Percentiles rank a stretch among this genome's conserved stretches.
phyloP scores from a whole-genome alignment of 2,329 filamentous ascomycete species.

The Penicillium corylophilum region DNA sequence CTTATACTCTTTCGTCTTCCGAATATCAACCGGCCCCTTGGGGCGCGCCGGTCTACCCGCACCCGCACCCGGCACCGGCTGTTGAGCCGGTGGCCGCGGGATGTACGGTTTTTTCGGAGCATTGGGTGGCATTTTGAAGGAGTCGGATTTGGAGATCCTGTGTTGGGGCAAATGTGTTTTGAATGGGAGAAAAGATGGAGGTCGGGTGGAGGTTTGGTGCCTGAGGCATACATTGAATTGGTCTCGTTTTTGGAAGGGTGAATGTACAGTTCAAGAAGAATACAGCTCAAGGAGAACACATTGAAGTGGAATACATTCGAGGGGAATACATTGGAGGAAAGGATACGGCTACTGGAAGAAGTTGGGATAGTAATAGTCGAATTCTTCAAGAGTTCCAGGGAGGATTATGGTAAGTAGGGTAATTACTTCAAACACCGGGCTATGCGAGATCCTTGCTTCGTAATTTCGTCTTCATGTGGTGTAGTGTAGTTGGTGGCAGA shows the following conservation, averaged over 20 bases:
- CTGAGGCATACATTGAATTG: slow-evolving; percentile 7
- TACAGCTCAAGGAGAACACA: too few species aligned
- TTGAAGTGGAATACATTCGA: too few species aligned
- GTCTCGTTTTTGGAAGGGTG: too few species aligned
- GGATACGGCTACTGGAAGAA: background rate
- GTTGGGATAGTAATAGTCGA: background rate
- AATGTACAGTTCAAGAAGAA: too few species aligned
- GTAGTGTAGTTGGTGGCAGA: background rate
- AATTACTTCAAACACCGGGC: background rate
- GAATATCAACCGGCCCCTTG: slow-evolving; percentile 32
- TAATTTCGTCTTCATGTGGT: background rate
- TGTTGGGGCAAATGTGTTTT: background rate
- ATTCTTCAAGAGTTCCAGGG: too few species aligned
- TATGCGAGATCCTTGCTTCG: background rate
- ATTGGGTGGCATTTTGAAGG: background rate
- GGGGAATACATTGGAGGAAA: too few species aligned
- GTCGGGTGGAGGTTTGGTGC: slow-evolving; percentile 1
- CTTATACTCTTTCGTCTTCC: slow-evolving; percentile 44
- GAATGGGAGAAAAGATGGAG: background rate
- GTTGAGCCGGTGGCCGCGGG: background rate
- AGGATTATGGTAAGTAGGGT: too few species aligned
- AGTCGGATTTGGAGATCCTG: background rate
- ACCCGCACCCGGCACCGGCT: background rate
- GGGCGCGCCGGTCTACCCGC: slow-evolving; percentile 8
- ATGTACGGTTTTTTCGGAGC: background rate